Conservation (phyloP, 2,329 filamentous ascomycete species). For the Phoma sp. region DNA sequence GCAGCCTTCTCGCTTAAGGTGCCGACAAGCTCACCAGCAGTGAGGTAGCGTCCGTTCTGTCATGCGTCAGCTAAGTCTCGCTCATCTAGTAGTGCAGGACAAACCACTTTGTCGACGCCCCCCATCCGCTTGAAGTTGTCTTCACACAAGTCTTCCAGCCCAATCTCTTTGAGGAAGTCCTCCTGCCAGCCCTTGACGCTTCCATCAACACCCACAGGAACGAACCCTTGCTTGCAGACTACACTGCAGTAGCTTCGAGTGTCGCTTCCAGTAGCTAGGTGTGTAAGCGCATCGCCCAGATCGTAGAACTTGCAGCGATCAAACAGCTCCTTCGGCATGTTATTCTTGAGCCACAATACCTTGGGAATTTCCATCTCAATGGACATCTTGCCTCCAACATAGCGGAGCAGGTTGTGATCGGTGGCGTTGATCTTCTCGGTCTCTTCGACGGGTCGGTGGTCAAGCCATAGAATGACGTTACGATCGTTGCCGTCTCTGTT, state of each 20-base stretch:
- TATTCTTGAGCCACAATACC: slow-evolving; percentile 96
- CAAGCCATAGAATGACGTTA: slow-evolving; percentile 97
- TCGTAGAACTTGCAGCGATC: slow-evolving; percentile 97
- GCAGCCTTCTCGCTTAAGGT: slow-evolving; percentile 83
- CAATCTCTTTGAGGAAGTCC: slow-evolving; percentile 87
- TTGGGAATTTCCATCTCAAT: slow-evolving; percentile 99
- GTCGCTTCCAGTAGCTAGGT: slow-evolving; percentile 91
- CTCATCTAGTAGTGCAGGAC: slow-evolving; percentile 42
- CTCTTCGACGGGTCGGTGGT: slow-evolving; percentile 90
- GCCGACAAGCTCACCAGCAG: slow-evolving; percentile 90
- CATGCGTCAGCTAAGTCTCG: slow-evolving; percentile 40
- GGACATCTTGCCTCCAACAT: slow-evolving; percentile 97
- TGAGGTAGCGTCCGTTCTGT: slow-evolving; percentile 91
- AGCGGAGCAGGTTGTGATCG: slow-evolving; percentile 88
- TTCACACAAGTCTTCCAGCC: slow-evolving; percentile 80
- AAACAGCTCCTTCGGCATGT: slow-evolving; percentile 93
- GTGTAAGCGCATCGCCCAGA: slow-evolving; percentile 87
- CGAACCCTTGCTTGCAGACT: slow-evolving; percentile 95
- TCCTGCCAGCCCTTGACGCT: slow-evolving; percentile 98
- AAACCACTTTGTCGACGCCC: slow-evolving; percentile 93
- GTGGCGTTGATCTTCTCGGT: slow-evolving; percentile 93
- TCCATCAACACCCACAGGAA: slow-evolving; percentile 95
- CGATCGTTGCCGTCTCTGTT: slow-evolving; percentile 79
- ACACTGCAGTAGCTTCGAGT: slow-evolving; percentile 93
- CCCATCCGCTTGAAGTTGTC: slow-evolving; percentile 94